Base-by-base conservation (phyloP, 2,329 filamentous ascomycete genomes). In the Elsinoe batatas region DNA sequence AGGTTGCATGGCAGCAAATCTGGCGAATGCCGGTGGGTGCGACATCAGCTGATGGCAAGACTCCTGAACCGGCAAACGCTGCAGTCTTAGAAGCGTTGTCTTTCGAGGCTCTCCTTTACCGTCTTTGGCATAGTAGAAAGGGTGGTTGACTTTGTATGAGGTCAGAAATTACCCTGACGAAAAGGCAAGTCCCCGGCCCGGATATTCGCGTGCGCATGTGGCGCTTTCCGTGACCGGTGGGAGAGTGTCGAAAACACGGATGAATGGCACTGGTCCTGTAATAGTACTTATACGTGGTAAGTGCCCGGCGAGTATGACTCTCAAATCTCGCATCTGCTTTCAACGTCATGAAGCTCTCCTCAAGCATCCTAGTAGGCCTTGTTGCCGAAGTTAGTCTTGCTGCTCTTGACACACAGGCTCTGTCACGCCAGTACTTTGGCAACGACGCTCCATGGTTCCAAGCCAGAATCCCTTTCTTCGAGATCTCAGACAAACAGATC, bases 381-480 rank as follows among this genome's bases (percentile, higher is more conserved):
- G 15, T 33, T 15, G 32, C 33, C 33, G 17, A 26, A 20, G 47
- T 38, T 10, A 33, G 18, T 18, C 26, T 51, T 15, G 47, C 47
- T 37, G 47, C 61, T 30, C 62, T 70, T 15, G 63, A 69, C 53
- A 63, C 61, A 4, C 53, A 63, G n/a, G 57, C 58, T 20, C 58
- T 70, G 3, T 59, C 64, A 1, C 58, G 56, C 15, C 60, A 65
- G 64, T 69, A 72, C 60, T 73, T 70, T 54, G 68, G 69, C 49
- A 72, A 72, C 30, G 71, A 72, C 59, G 64, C 68, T 17, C 65
- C 69, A 1, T 73, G 70, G 71, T 73, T 71, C 47, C 62, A 64
- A 6, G 60, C 67, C 32, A 65, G 68, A 11, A 71, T 72, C 5
- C 69, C 70, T 1, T 68, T 69, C 53, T 73, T 72, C 57, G 69